Evolutionary conservation across 768 basidiomycete species (phyloP), one percentile per base, ranked within the genome.

Genomic region (Trametes cingulata): DNA sequence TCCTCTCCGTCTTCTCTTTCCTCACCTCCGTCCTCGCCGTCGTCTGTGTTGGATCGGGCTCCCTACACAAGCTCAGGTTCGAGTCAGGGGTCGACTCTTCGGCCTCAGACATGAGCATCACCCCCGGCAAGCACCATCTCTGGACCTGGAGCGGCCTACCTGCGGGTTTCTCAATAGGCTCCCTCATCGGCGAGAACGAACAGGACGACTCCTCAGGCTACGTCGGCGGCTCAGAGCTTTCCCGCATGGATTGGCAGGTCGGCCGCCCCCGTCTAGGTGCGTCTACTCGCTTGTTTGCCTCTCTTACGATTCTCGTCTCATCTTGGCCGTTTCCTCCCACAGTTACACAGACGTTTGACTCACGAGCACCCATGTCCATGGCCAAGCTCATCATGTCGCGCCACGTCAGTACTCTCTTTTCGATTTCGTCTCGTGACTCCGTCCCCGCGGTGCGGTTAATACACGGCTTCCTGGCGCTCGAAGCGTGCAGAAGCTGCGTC

Each of bases 381-480:
- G 71, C 71, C 9, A 72, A 72, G 58, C 63, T 72, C 52, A 70
- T 72, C 61, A 72, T 72, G 71, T 67, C 68, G 41, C 65, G 71
- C 65, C 71, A 72, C 61, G 71, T 72, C 59, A 55, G 69, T 69
- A 47, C 40, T 54, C 51, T 60, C 45, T 29, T 46, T 53, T 60
- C 45, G n/a, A 39, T 48, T 17, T 14, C 10, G 41, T 52, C 58
- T 45, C 42, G 62, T 61, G 65, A 58, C 58, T 33, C 19, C 12
- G 41, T 15, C 3, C 45, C 56, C 29, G 49, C 46, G 35, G 35
- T 39, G 36, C 56, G 61, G 55, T 14, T 27, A n/a, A 61, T 55
- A 15, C 37, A 17, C 60, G 52, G 60, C 53, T 51, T 61, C 46
- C 52, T 40, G 15, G 29, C 24, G 47, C 47, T 37, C 37, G 47